A percentile compares a stretch with the other conserved stretches of the same genome.
These are phyloP conservation scores for Stephanodiscus minutulus DNA, from an alignment of 108 stramenopile genomes.

Conservation along the genomic window DNA sequence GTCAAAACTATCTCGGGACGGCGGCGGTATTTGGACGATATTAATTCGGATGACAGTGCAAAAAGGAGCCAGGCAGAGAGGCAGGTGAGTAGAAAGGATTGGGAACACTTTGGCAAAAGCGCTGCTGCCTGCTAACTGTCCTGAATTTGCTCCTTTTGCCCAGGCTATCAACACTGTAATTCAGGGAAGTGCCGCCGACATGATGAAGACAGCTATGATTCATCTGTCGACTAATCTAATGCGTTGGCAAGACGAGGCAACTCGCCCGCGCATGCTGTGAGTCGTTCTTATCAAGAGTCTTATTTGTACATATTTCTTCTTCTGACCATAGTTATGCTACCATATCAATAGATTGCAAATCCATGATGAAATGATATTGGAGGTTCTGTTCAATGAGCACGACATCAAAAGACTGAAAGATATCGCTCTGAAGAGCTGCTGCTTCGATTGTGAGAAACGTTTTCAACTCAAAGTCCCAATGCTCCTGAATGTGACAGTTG, in stretches of 20 bases:
- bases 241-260: conserved; percentile 38
- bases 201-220: conserved; percentile 70
- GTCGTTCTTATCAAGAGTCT: neutral
- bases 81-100: conserved; percentile 35
- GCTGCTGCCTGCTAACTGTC: neutral
- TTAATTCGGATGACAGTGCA: conserved; percentile 40
- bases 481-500: conserved; percentile 27
- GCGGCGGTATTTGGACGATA: conserved; percentile 49
- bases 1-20: conserved; percentile 51
- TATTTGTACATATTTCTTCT: neutral
- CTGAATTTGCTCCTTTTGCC: neutral
- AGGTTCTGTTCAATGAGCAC: conserved; percentile 30
- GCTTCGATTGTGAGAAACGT: conserved; percentile 37
- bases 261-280: conserved; percentile 38
- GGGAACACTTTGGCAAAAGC: neutral
- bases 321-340: neutral
- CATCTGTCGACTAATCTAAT: conserved; percentile 33
- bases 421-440: conserved; percentile 42
- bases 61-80: conserved; percentile 58
- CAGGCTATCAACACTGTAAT: conserved; percentile 68
- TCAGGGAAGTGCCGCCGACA: conserved; percentile 64
- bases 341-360: conserved; percentile 46
- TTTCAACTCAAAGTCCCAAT: conserved; percentile 39
- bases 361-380: conserved; percentile 63
- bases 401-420: conserved; percentile 36